Evolutionary conservation across 163 green algal species (phyloP).

Genomic region (Chlorella variabilis): DNA sequence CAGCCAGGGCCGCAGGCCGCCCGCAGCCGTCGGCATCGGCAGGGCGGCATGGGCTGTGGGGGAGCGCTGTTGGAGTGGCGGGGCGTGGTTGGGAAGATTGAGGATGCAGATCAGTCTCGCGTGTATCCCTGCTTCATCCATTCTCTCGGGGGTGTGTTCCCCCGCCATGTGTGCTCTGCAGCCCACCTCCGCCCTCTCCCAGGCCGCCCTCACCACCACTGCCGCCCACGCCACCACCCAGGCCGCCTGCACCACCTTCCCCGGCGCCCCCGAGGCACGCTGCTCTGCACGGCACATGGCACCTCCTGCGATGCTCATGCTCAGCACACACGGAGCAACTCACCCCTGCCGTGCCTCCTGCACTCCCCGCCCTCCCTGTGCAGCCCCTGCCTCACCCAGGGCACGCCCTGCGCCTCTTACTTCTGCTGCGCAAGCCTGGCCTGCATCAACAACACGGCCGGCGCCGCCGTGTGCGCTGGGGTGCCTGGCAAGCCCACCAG

Average conservation of each 20-base stretch:
- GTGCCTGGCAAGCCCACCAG: not conserved
- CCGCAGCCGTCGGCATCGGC: too few species aligned
- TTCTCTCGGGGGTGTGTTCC: too few species aligned
- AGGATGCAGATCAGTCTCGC: too few species aligned
- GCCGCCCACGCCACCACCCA: not conserved
- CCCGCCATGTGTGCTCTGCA: too few species aligned
- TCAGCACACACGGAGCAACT: too few species aligned
- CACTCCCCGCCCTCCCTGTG: not conserved
- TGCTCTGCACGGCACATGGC: not conserved
- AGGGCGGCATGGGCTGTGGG: too few species aligned
- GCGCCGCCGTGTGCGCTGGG: not conserved
- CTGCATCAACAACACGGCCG: slow-evolving; percentile 1
- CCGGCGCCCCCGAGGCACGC: not conserved
- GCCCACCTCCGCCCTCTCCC: not conserved
- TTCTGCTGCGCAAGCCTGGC: not conserved
- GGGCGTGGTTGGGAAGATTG: too few species aligned
- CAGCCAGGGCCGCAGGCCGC: too few species aligned
- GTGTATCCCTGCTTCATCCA: too few species aligned
- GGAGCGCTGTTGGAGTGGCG: too few species aligned
- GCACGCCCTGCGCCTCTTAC: not conserved
- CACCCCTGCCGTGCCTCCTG: too few species aligned
- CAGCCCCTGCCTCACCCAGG: not conserved
- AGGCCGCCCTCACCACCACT: not conserved
- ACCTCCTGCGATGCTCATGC: too few species aligned
- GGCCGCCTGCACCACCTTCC: not conserved